Conservation (phyloP, 164 flowering plant genomes). For the Litsea cubeba region DNA sequence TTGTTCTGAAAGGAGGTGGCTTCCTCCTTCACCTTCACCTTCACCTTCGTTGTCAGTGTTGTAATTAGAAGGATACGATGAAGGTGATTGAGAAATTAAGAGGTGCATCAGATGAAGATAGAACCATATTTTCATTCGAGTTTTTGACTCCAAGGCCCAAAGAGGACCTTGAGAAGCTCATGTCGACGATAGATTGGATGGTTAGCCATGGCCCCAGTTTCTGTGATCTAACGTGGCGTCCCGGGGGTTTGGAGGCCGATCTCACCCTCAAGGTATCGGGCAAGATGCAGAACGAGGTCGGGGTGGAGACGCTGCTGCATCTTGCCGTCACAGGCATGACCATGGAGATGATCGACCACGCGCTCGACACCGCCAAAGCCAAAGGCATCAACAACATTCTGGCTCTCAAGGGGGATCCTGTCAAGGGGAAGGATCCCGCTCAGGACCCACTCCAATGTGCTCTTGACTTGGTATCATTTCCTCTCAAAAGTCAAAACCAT, state of each 20-base stretch:
- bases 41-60: no score
- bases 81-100: slow-evolving; percentile 5
- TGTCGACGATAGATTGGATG: not conserved
- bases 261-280: not conserved
- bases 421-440: not conserved
- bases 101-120: slow-evolving; percentile 6
- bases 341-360: slow-evolving; percentile 6
- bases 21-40: no score
- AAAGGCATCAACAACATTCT: not conserved
- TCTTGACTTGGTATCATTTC: slow-evolving; percentile 3
- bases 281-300: slow-evolving; percentile 2
- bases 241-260: not conserved
- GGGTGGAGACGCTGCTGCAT: slow-evolving; percentile 3
- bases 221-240: slow-evolving; percentile 8
- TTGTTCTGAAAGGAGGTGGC: no score
- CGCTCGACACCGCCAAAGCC: slow-evolving; percentile 1
- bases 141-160: slow-evolving; percentile 1
- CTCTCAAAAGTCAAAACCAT: no score
- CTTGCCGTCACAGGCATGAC: slow-evolving; percentile 6
- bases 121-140: slow-evolving; percentile 1
- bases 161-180: not conserved
- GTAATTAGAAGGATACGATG: not conserved
- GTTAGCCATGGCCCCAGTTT: not conserved
- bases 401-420: slow-evolving; percentile 7
- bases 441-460: not conserved